Conservation (phyloP, 257 asterid genomes). For the Penstemon newberryi region DNA sequence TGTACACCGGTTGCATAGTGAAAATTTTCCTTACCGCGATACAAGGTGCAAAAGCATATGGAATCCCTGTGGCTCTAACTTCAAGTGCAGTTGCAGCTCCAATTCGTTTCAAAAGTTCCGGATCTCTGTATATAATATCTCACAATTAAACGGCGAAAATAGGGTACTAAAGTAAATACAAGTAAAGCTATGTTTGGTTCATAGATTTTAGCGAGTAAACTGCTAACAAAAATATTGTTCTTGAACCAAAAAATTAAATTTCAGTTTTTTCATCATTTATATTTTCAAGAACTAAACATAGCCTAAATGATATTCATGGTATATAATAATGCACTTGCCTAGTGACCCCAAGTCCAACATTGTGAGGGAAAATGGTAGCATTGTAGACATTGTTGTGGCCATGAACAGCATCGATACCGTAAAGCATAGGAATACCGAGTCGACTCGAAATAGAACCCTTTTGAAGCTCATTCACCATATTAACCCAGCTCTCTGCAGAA, state of each 20-base stretch:
- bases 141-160: neutral
- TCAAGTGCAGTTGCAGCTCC: conserved; percentile 85
- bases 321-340: conserved; percentile 43
- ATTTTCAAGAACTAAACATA: neutral
- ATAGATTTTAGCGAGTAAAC: too few species aligned
- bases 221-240: too few species aligned
- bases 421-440: conserved; percentile 68
- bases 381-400: conserved; percentile 74
- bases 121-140: conserved; percentile 48
- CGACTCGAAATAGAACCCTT: conserved; percentile 61
- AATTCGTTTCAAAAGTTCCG: conserved; percentile 59
- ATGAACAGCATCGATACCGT: conserved; percentile 74
- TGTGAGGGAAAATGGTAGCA: conserved; percentile 76
- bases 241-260: too few species aligned
- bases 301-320: neutral
- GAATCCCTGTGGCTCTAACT: conserved; percentile 82
- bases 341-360: conserved; percentile 78
- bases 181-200: too few species aligned
- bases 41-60: conserved; percentile 75
- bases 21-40: conserved; percentile 50
- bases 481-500: conserved; percentile 55
- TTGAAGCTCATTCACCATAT: conserved; percentile 66
- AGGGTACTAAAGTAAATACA: too few species aligned
- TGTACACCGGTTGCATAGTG: neutral
- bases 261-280: too few species aligned